Conservation (phyloP, 345 rosid genomes). For the Isatis tinctoria region DNA sequence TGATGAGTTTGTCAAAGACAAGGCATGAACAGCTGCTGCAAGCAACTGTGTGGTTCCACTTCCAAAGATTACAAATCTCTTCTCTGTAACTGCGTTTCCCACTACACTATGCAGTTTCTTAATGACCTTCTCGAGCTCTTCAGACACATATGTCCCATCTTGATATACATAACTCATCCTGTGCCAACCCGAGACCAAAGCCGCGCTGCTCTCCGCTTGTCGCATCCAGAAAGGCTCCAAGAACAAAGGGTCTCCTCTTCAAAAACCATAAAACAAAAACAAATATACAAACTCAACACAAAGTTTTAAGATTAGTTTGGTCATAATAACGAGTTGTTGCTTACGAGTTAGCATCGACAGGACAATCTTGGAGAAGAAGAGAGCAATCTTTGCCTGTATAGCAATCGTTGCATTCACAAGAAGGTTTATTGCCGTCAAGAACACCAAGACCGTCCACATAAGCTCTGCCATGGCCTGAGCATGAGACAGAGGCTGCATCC, state of each 20-base stretch:
- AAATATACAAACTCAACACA: not conserved
- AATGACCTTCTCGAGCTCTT: slow-evolving; percentile 44
- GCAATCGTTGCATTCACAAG: slow-evolving; percentile 66
- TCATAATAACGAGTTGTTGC: not conserved
- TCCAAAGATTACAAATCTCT: slow-evolving; percentile 52
- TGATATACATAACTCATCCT: slow-evolving; percentile 9
- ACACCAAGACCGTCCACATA: slow-evolving; percentile 49
- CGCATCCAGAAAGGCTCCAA: slow-evolving; percentile 30
- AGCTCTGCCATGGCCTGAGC: slow-evolving; percentile 79
- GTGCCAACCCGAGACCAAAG: slow-evolving; percentile 21
- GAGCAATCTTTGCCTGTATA: slow-evolving; percentile 57
- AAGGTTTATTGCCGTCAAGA: slow-evolving; percentile 30
- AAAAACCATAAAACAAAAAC: not conserved
- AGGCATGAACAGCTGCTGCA: slow-evolving; percentile 42
- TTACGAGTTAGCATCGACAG: slow-evolving; percentile 49
- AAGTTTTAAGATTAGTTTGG: not conserved
- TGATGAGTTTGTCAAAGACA: slow-evolving; percentile 42
- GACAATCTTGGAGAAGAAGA: slow-evolving; percentile 36
- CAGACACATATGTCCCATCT: not conserved
- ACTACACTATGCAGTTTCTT: slow-evolving; percentile 43
- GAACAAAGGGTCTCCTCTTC: slow-evolving; percentile 20
- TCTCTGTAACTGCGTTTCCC: slow-evolving; percentile 54
- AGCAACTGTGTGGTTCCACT: not conserved
- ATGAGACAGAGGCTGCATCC: slow-evolving; percentile 47
- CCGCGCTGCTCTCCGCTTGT: slow-evolving; percentile 3